Evolutionary conservation across 2,329 filamentous ascomycete genomes (phyloP).

Genomic region (Stagonosporopsis vannaccii): DNA sequence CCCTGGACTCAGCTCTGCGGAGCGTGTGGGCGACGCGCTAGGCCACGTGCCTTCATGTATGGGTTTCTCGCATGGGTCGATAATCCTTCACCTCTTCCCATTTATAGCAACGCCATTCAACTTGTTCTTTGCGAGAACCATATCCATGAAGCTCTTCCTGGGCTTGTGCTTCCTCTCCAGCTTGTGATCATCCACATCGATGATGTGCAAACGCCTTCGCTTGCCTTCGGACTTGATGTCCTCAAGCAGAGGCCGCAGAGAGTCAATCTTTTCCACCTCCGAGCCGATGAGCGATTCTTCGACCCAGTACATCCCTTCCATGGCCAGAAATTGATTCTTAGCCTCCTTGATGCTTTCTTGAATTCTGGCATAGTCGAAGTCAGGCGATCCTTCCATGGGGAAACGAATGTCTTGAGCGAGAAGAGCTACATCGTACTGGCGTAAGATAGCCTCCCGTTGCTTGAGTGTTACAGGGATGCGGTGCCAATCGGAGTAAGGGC

Average conservation of each 20-base stretch:
- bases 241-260: constrained; percentile 36
- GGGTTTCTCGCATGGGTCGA: background rate
- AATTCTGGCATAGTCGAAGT: constrained; percentile 48
- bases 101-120: constrained; percentile 34
- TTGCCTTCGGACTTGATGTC: constrained; percentile 40
- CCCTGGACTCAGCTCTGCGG: background rate
- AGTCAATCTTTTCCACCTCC: constrained; percentile 42
- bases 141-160: constrained; percentile 48
- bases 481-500: constrained; percentile 47
- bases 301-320: constrained; percentile 51
- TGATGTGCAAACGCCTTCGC: constrained; percentile 36
- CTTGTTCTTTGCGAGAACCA: constrained; percentile 37
- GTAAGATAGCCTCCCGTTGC: constrained; percentile 47
- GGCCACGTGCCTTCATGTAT: background rate
- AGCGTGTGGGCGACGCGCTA: background rate
- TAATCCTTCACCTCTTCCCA: constrained; percentile 30
- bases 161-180: constrained; percentile 40
- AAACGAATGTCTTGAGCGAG: constrained; percentile 50
- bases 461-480: constrained; percentile 43
- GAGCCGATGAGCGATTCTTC: constrained; percentile 37
- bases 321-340: constrained; percentile 44
- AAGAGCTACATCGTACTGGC: constrained; percentile 48
- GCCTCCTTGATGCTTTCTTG: constrained; percentile 47
- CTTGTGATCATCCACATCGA: constrained; percentile 24
- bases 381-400: constrained; percentile 48